Evolutionary conservation across 805 yeast genomes (phyloP).

Genomic region (Kuraishia piskuri): DNA sequence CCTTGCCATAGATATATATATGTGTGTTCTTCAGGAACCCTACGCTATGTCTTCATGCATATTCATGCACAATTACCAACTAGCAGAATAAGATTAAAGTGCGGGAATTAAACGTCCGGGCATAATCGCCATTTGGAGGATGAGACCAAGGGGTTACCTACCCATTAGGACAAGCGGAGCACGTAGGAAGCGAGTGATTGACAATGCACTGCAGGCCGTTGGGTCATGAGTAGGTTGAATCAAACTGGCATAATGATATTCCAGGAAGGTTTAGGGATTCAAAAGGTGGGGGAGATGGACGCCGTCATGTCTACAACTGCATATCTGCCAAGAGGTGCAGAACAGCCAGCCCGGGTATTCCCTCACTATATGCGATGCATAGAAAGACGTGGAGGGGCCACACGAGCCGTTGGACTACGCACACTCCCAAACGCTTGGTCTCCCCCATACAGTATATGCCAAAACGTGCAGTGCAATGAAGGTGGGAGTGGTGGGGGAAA

Average conservation of each 20-base stretch:
- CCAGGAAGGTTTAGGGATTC: not conserved
- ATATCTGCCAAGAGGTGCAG: too few relatives aligned
- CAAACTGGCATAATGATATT: not conserved
- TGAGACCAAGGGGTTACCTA: not conserved
- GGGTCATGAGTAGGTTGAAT: not conserved
- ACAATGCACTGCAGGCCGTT: not conserved
- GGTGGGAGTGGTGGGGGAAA: too few relatives aligned
- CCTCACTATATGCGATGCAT: not conserved
- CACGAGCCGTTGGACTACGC: too few relatives aligned
- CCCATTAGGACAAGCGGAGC: not conserved
- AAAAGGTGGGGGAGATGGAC: not conserved
- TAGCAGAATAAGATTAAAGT: not conserved
- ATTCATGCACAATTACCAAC: not conserved
- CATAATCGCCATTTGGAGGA: not conserved
- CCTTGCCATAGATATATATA: not conserved
- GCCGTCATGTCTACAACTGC: too few relatives aligned
- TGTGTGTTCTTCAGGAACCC: not conserved
- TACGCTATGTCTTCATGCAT: not conserved
- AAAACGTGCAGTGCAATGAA: too few relatives aligned
- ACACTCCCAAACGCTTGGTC: too few relatives aligned
- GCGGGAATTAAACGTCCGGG: not conserved
- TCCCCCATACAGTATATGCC: too few relatives aligned
- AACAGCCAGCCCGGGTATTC: not conserved
- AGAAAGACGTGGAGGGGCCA: not conserved
- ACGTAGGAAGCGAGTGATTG: not conserved